Base-by-base conservation (phyloP, 352 stramenopile species). In the Phytophthora quininea region DNA sequence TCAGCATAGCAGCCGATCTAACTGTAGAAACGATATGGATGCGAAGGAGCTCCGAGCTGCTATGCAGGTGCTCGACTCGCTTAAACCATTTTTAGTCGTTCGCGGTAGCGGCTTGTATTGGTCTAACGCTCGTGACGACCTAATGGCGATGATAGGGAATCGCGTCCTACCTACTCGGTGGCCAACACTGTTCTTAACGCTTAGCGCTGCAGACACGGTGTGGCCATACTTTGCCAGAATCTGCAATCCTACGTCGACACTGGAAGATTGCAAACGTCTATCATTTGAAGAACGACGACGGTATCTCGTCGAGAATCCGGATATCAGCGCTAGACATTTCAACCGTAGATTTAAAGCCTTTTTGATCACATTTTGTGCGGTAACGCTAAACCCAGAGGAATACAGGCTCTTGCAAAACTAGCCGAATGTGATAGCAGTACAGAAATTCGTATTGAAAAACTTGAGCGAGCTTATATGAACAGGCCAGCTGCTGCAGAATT, bases 181-280 rank as follows among this genome's bases (percentile, higher is more conserved):
- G 27, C 63, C 62, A n/a, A n/a, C 3, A 69, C 58, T 64, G 64
- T 54, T 54, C 27, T 58, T 71, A 32, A 67, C 64, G 1, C 4
- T 73, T 2, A 79, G 67, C 31, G 71, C 59, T 9, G 65, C 71
- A 1, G 43, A 73, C 24, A 69, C 56, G 0, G 42, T 61, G 0
- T 79, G 62, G 59, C 62, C 60, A 0, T 58, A 74, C n/a, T 71
- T 79, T 59, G 66, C 42, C 6, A 27, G 52, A 12, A 56, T 40
- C 0, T 79, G 67, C 35, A 45, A 73, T 40, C 56, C 63, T 15
- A 12, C 37, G 1, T n/a, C 58, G 24, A 58, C 49, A 3, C n/a
- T 64, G 1, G 49, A 64, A 3, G 46, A 53, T 1, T 54, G 40
- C n/a, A 40, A 6, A n/a, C 38, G 14, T 9, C 15, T 65, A 0